Conservation (phyloP, 208 protist genomes). For the Tetramitus jugosus region DNA sequence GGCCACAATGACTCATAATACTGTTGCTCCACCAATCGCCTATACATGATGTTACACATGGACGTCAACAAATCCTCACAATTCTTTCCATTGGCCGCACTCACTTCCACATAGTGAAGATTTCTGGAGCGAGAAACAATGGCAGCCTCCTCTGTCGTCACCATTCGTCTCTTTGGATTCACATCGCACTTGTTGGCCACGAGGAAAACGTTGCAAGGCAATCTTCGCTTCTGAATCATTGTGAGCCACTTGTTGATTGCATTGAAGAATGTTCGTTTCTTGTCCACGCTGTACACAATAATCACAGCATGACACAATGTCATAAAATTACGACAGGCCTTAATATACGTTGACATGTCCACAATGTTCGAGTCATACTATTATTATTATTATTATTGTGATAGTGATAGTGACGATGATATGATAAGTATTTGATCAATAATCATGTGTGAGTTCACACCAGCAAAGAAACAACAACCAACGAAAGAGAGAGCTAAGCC, state of each 20-base stretch:
- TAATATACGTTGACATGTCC: not conserved
- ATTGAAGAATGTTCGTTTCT: slow-evolving; percentile 13
- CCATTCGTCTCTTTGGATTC: not conserved
- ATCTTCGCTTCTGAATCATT: not conserved
- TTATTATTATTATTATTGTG: too few relatives aligned
- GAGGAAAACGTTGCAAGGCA: not conserved
- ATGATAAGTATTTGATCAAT: too few relatives aligned
- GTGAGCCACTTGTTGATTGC: not conserved
- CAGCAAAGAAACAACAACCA: too few relatives aligned
- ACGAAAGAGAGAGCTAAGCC: too few relatives aligned
- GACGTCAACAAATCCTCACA: not conserved
- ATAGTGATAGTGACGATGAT: too few relatives aligned
- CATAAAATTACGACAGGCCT: not conserved
- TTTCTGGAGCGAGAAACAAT: not conserved
- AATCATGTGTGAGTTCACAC: too few relatives aligned
- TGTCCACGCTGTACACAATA: slow-evolving; percentile 2
- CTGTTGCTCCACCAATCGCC: not conserved
- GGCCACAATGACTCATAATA: not conserved
- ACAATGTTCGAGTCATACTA: slow-evolving; percentile 22
- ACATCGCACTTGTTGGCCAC: slow-evolving; percentile 9
- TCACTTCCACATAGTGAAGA: not conserved
- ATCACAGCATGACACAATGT: not conserved
- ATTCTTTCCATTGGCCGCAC: not conserved
- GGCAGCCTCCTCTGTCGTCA: not conserved
- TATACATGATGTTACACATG: not conserved